These are phyloP conservation scores for Naematelia aurantialba DNA, from an alignment of 768 basidiomycete genomes.

Conservation along the genomic window DNA sequence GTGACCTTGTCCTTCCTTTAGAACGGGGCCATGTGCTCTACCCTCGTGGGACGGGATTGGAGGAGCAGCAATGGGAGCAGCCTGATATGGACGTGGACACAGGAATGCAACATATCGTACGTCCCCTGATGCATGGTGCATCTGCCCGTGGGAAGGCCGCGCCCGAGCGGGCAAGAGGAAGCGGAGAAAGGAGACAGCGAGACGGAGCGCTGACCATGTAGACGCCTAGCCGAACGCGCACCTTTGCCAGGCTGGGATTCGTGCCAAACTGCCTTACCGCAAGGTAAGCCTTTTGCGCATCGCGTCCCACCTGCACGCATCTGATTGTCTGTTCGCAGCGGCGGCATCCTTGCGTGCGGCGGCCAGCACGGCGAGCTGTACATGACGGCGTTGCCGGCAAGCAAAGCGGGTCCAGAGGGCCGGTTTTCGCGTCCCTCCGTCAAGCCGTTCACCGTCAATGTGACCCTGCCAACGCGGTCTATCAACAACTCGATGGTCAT, in stretches of 20 bases:
- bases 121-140: background rate
- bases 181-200: no score
- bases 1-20: conserved; percentile 70
- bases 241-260: conserved; percentile 39
- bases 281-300: conserved; percentile 44
- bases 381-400: conserved; percentile 32
- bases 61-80: conserved; percentile 23
- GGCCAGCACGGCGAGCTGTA: conserved; percentile 49
- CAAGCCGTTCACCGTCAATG: conserved; percentile 31
- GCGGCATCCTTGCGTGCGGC: conserved; percentile 42
- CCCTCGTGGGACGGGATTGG: conserved; percentile 20
- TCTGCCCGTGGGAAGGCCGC: background rate
- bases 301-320: no score
- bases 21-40: conserved; percentile 54
- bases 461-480: conserved; percentile 32
- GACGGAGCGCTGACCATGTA: no score
- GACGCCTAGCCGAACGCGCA: no score
- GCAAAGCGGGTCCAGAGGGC: background rate
- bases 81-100: conserved; percentile 2
- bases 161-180: background rate
- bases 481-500: conserved; percentile 49
- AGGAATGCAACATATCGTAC: background rate
- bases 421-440: conserved; percentile 2
- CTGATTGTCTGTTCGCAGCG: conserved; percentile 19
- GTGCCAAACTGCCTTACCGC: conserved; percentile 48